These are phyloP conservation scores for Alternaria consortialis DNA, from an alignment of 2,329 filamentous ascomycete genomes.

Conservation along the genomic window DNA sequence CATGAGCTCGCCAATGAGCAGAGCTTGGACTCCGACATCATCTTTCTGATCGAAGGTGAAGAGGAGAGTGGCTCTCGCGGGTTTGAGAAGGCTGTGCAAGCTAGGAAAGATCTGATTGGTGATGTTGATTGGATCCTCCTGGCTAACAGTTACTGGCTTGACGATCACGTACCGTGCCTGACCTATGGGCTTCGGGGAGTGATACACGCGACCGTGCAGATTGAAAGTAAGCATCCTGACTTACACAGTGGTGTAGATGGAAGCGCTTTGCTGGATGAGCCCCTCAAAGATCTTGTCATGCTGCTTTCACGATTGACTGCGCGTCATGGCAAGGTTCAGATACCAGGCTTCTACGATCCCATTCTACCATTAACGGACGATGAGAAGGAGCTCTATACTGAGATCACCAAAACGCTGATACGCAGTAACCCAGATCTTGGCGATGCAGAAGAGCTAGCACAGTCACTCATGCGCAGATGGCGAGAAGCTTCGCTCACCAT, in stretches of 20 bases:
- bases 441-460: constrained; percentile 75
- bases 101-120: constrained; percentile 85
- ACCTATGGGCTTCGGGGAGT: constrained; percentile 95
- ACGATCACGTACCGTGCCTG: constrained; percentile 92
- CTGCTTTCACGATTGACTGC: constrained; percentile 85
- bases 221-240: constrained; percentile 87
- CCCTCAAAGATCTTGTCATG: constrained; percentile 87
- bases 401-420: constrained; percentile 81
- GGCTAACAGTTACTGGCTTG: constrained; percentile 98
- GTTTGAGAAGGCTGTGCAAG: constrained; percentile 82
- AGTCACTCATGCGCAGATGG: constrained; percentile 91
- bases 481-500: constrained; percentile 93
- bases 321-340: constrained; percentile 78
- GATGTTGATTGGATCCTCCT: constrained; percentile 92
- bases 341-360: constrained; percentile 88
- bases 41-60: constrained; percentile 96
- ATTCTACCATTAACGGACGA: constrained; percentile 78
- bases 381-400: constrained; percentile 82
- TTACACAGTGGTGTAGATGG: constrained; percentile 97
- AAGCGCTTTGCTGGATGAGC: constrained; percentile 87
- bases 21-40: constrained; percentile 82
- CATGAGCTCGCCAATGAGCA: constrained; percentile 89
- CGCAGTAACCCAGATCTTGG: constrained; percentile 72
- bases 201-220: constrained; percentile 87
- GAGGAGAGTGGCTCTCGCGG: constrained; percentile 94